Percentiles rank a stretch among this genome's conserved stretches.
phyloP scores from a whole-genome alignment of 371 early-diverging fungal genomes.

The Lichtheimia corymbifera region DNA sequence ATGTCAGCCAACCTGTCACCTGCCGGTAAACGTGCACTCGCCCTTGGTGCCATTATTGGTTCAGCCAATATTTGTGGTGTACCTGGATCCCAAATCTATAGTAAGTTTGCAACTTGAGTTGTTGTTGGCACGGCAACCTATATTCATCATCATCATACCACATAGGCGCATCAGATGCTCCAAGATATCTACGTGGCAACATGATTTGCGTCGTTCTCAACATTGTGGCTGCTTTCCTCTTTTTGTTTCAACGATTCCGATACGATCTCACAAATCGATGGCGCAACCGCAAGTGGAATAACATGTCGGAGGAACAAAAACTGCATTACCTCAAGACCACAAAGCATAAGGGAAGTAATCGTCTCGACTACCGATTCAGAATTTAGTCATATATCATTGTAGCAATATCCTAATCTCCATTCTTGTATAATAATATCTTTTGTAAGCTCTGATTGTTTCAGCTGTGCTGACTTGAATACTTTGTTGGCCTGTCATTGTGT shows the following conservation, averaged over 20 bases:
- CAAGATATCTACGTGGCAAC: conserved; percentile 39
- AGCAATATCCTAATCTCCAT: neutral
- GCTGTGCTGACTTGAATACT: too few species aligned
- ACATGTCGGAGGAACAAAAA: conserved; percentile 28
- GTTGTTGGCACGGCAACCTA: neutral
- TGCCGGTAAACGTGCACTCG: conserved; percentile 51
- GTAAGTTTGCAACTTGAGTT: conserved; percentile 5
- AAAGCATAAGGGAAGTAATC: conserved; percentile 31
- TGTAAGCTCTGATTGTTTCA: neutral
- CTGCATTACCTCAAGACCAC: conserved; percentile 30
- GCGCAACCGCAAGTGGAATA: conserved; percentile 32
- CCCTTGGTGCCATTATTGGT: conserved; percentile 46
- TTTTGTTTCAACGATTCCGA: conserved; percentile 23
- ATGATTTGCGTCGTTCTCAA: conserved; percentile 35
- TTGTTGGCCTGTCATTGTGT: too few species aligned
- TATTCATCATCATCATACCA: neutral
- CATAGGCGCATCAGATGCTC: conserved; percentile 34
- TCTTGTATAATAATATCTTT: neutral
- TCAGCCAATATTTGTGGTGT: conserved; percentile 41
- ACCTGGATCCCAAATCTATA: conserved; percentile 21
- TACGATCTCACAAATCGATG: conserved; percentile 30
- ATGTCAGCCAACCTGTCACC: conserved; percentile 53
- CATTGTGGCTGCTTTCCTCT: conserved; percentile 13
- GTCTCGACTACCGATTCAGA: conserved; percentile 40
- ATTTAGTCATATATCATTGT: conserved; percentile 13